phyloP scores from a whole-genome alignment of 2,329 filamentous ascomycete species.

The Ceratocystis cubensis region DNA sequence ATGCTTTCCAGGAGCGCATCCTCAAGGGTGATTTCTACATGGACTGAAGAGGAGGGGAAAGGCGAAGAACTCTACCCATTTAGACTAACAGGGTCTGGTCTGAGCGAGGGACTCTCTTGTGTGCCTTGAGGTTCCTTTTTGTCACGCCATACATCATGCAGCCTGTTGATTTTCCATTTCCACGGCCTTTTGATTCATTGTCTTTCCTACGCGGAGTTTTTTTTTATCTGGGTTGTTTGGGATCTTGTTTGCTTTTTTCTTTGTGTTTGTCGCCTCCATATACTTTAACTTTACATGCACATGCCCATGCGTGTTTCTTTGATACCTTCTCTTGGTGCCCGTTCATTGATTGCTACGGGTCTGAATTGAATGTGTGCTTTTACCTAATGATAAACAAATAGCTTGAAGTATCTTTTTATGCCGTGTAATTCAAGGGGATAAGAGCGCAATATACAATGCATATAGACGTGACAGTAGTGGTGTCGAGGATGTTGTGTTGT shows the following conservation, averaged over 20 bases:
- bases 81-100: background rate
- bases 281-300: constrained; percentile 13
- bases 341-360: background rate
- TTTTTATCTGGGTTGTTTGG: background rate
- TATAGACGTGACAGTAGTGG: no score
- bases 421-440: background rate
- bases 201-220: background rate
- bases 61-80: background rate
- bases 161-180: constrained; percentile 11
- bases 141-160: background rate
- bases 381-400: background rate
- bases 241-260: background rate
- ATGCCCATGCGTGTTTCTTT: constrained; percentile 16
- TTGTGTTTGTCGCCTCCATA: background rate
- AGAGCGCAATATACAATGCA: no score
- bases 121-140: background rate
- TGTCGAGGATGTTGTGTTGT: no score
- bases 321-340: background rate
- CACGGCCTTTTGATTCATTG: background rate
- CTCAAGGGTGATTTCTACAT: constrained; percentile 97
- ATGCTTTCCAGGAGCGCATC: constrained; percentile 93
- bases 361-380: background rate
- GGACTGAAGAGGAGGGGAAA: constrained; percentile 49
- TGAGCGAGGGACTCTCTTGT: background rate
- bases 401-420: background rate